Evolutionary conservation across 768 basidiomycete genomes (phyloP).

Genomic region (Mycena venus): DNA sequence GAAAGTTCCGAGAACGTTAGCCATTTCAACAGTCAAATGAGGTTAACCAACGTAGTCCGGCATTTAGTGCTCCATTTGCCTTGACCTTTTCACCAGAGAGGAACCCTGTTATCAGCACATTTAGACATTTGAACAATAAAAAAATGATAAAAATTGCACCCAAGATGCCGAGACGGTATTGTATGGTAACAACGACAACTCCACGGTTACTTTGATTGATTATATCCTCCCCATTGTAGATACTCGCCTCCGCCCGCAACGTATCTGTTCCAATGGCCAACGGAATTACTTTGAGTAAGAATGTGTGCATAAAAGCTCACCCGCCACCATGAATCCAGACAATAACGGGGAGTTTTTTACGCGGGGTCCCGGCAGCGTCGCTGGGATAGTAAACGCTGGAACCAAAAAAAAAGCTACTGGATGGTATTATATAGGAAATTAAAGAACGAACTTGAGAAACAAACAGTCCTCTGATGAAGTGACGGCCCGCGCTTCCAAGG

Average conservation of each 20-base stretch:
- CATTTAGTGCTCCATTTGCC: constrained; percentile 43
- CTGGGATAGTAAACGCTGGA: constrained; percentile 53
- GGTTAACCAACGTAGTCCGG: constrained; percentile 43
- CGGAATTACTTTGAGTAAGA: not conserved
- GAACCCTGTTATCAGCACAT: constrained; percentile 37
- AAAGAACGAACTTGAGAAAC: constrained; percentile 54
- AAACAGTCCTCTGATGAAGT: constrained; percentile 53
- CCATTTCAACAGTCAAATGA: not conserved
- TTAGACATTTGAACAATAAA: no score
- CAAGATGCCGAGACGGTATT: constrained; percentile 32
- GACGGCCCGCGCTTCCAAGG: not conserved
- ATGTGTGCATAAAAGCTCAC: constrained; percentile 5
- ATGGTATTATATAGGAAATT: no score
- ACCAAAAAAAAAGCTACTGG: not conserved
- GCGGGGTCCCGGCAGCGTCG: constrained; percentile 30
- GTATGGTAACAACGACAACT: constrained; percentile 33
- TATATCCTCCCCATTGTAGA: constrained; percentile 34
- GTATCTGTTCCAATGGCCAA: constrained; percentile 12
- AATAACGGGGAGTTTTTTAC: constrained; percentile 51
- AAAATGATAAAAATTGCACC: not conserved
- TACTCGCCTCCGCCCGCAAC: not conserved
- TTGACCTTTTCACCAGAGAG: constrained; percentile 43
- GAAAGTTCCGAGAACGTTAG: not conserved
- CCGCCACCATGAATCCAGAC: constrained; percentile 60
- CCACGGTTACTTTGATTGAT: constrained; percentile 31